These are phyloP conservation scores for Mortierella alpina DNA, from an alignment of 192 early-diverging fungal genomes.

Conservation along the genomic window DNA sequence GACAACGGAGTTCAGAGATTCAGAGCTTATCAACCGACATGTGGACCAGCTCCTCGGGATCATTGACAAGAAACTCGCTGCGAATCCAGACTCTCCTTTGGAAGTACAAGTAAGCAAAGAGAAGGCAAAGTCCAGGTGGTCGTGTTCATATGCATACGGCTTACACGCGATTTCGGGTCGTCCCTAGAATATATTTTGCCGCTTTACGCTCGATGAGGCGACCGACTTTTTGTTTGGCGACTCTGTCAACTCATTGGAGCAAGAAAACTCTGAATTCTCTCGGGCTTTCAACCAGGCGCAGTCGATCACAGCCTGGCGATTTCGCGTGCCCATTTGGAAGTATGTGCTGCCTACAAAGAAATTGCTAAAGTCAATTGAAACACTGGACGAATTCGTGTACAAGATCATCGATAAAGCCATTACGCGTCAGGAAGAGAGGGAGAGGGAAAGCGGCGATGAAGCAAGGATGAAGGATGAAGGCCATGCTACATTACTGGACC, in stretches of 20 bases:
- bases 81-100: constrained; percentile 17
- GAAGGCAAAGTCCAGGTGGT: background rate
- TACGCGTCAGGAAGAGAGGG: constrained; percentile 8
- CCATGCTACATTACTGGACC: constrained; percentile 29
- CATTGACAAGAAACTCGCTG: constrained; percentile 22
- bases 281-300: constrained; percentile 45
- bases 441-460: background rate
- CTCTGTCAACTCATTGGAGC: constrained; percentile 25
- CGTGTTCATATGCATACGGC: background rate
- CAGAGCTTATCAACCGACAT: constrained; percentile 43
- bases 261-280: constrained; percentile 24
- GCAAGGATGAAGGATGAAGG: background rate
- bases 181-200: constrained; percentile 25
- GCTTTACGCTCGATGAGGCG: constrained; percentile 47
- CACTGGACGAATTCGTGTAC: constrained; percentile 42
- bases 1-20: constrained; percentile 45
- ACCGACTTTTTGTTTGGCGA: constrained; percentile 49
- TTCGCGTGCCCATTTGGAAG: constrained; percentile 40
- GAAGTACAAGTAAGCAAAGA: constrained; percentile 27
- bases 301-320: constrained; percentile 36
- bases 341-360: constrained; percentile 16
- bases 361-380: constrained; percentile 12
- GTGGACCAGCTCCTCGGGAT: constrained; percentile 30
- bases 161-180: background rate
- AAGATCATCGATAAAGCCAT: constrained; percentile 43